phyloP scores from a whole-genome alignment of 1,284 basidiomycete genomes.

The Chalciporus sp. region DNA sequence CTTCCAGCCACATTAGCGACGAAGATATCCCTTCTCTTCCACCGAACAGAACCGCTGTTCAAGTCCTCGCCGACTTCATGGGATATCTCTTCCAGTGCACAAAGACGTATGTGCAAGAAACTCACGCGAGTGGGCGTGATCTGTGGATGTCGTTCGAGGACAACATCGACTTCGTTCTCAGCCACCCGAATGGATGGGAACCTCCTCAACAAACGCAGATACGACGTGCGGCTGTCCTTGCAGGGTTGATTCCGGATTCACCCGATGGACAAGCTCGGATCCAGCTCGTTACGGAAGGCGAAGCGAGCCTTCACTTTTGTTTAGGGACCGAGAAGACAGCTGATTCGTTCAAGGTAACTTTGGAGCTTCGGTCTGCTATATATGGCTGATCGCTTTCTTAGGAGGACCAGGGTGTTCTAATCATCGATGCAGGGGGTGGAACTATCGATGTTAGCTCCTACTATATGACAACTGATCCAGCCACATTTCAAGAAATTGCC shows the following conservation, averaged over 20 bases:
- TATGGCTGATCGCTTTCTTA: conserved; percentile 13
- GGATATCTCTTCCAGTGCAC: conserved; percentile 43
- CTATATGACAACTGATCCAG: conserved; percentile 23
- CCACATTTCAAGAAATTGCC: conserved; percentile 35
- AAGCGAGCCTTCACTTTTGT: conserved; percentile 52
- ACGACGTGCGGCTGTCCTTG: conserved; percentile 39
- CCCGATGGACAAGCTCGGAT: conserved; percentile 40
- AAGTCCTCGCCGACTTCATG: conserved; percentile 52
- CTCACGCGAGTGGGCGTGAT: conserved; percentile 36
- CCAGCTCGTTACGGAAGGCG: conserved; percentile 52
- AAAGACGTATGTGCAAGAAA: conserved; percentile 40
- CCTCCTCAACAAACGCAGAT: conserved; percentile 41
- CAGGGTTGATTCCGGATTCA: conserved; percentile 38
- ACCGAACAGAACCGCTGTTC: conserved; percentile 39
- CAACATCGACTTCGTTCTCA: conserved; percentile 37
- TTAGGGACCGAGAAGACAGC: conserved; percentile 41
- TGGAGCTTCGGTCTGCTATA: neutral
- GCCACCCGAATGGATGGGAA: conserved; percentile 50
- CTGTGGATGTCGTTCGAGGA: conserved; percentile 39
- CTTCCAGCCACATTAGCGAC: conserved; percentile 22
- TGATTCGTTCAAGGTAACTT: conserved; percentile 40
- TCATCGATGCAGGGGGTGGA: conserved; percentile 56
- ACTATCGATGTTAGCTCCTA: conserved; percentile 46
- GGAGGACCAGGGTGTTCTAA: conserved; percentile 42
- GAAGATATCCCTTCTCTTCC: conserved; percentile 44